Evolutionary conservation across 1,284 basidiomycete genomes (phyloP).

Genomic region (Wolfiporia cocos): DNA sequence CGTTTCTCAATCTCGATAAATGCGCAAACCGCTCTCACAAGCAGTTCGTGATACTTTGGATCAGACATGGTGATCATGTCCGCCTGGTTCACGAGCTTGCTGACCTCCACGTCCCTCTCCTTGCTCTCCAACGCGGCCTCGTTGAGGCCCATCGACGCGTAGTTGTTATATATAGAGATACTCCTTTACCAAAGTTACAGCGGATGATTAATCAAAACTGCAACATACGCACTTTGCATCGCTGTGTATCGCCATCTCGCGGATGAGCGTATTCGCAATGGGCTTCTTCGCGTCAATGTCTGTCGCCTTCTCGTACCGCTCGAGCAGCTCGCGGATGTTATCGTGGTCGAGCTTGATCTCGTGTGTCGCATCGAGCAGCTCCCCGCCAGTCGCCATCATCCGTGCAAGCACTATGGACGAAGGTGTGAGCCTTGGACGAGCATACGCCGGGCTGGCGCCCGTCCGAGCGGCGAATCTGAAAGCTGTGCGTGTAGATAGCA

Average conservation of each 20-base stretch:
- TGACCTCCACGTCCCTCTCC: constrained; percentile 20
- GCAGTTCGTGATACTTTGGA: constrained; percentile 16
- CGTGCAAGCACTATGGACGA: background rate
- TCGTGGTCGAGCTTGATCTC: constrained; percentile 25
- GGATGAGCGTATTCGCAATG: constrained; percentile 22
- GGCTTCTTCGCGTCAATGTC: constrained; percentile 13
- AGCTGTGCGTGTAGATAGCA: too few species aligned
- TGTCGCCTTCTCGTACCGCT: constrained; percentile 13
- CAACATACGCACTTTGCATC: constrained; percentile 18
- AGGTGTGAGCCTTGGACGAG: background rate
- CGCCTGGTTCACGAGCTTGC: constrained; percentile 16
- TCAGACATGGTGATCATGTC: constrained; percentile 10
- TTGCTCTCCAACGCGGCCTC: constrained; percentile 17
- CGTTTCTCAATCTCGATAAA: constrained; percentile 21
- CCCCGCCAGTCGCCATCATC: background rate
- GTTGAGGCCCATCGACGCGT: constrained; percentile 13
- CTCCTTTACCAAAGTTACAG: constrained; percentile 7
- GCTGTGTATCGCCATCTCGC: constrained; percentile 23
- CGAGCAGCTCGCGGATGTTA: constrained; percentile 23
- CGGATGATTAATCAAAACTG: background rate
- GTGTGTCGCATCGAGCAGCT: constrained; percentile 15
- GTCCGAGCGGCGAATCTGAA: too few species aligned
- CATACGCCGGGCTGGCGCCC: too few species aligned
- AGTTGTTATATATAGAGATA: constrained; percentile 21
- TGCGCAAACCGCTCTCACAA: constrained; percentile 17